phyloP scores from a whole-genome alignment of 176 grass and related monocot species.

The Carex myosuroides region DNA sequence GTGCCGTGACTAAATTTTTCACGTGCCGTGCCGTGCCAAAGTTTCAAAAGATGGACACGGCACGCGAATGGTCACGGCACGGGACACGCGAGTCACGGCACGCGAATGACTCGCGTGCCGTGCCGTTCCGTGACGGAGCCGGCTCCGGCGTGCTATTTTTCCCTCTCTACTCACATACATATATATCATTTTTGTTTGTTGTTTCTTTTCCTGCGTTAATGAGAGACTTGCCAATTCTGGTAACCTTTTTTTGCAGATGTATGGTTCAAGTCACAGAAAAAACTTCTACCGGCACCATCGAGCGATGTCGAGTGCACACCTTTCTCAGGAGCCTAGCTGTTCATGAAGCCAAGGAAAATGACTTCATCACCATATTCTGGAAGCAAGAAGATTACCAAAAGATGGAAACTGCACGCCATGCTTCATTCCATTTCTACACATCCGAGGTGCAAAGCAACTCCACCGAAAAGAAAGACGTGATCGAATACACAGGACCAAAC shows the following conservation, averaged over 20 bases:
- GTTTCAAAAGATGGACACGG: too few species aligned
- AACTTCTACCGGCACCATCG: neutral
- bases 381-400: neutral
- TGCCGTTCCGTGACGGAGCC: too few species aligned
- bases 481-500: neutral
- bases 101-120: too few species aligned
- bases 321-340: constrained; percentile 9
- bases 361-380: constrained; percentile 13
- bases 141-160: too few species aligned
- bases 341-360: constrained; percentile 1
- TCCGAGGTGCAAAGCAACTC: neutral
- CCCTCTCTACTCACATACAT: too few species aligned
- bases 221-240: neutral
- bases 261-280: constrained; percentile 12
- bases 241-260: neutral
- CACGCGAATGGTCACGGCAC: too few species aligned
- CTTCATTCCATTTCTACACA: constrained; percentile 14
- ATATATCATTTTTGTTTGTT: too few species aligned
- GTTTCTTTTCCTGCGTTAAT: neutral
- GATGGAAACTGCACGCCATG: neutral
- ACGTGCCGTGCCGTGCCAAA: too few species aligned
- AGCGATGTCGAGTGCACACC: neutral
- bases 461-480: neutral
- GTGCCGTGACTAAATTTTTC: too few species aligned
- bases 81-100: too few species aligned